These are phyloP conservation scores for Pseudogymnoascus sp. DNA, from an alignment of 2,329 filamentous ascomycete species.

Conservation along the genomic window DNA sequence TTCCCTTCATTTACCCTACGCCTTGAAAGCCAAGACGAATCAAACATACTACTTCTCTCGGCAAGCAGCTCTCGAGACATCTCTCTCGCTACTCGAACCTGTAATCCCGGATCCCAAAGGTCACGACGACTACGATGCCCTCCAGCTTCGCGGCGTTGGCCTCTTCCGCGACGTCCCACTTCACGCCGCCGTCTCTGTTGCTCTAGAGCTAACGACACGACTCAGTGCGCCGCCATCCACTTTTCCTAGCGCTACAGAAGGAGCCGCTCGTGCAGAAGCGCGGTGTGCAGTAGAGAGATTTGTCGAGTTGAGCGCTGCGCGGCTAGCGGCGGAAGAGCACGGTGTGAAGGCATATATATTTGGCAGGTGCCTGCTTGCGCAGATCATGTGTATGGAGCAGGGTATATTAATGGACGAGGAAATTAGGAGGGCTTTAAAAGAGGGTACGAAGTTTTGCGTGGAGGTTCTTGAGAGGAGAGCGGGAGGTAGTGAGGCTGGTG, in stretches of 20 bases:
- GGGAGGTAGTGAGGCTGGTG: background rate
- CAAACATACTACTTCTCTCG: slow-evolving; percentile 40
- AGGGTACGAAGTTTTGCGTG: slow-evolving; percentile 4
- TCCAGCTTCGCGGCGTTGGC: slow-evolving; percentile 33
- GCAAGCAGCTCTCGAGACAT: slow-evolving; percentile 36
- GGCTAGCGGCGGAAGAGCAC: slow-evolving; percentile 33
- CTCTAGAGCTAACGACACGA: slow-evolving; percentile 39
- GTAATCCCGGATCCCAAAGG: background rate
- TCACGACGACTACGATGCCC: slow-evolving; percentile 27
- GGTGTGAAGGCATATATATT: slow-evolving; percentile 36
- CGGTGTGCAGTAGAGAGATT: slow-evolving; percentile 15
- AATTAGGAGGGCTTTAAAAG: background rate
- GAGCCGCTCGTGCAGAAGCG: slow-evolving; percentile 24
- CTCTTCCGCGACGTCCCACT: slow-evolving; percentile 35
- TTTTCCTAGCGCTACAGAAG: slow-evolving; percentile 19
- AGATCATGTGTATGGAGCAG: slow-evolving; percentile 25
- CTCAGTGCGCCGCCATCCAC: slow-evolving; percentile 28
- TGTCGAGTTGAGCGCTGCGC: slow-evolving; percentile 21
- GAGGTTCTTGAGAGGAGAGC: background rate
- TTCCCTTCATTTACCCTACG: slow-evolving; percentile 42
- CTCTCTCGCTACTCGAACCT: slow-evolving; percentile 21
- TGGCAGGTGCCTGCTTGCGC: slow-evolving; percentile 30
- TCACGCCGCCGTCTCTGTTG: slow-evolving; percentile 35
- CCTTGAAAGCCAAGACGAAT: slow-evolving; percentile 32
- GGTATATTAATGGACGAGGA: background rate